phyloP scores from a whole-genome alignment of 1,139 yeast genomes.

The Eremothecium sinecaudum region DNA sequence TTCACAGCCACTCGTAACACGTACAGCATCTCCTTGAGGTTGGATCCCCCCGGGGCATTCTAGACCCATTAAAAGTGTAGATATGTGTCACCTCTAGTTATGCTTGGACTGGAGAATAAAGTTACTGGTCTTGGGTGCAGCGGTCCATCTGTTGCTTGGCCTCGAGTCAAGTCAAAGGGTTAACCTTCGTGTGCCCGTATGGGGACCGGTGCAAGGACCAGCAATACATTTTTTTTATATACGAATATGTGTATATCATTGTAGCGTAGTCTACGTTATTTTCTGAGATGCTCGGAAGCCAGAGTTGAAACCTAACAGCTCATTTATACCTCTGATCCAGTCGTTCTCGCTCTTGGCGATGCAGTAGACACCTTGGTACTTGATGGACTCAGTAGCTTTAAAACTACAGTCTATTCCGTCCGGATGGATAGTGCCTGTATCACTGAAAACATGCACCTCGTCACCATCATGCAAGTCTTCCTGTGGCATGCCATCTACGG shows the following conservation, averaged over 20 bases:
- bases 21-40: conserved; percentile 64
- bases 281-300: conserved; percentile 42
- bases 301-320: conserved; percentile 78
- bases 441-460: conserved; percentile 60
- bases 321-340: conserved; percentile 86
- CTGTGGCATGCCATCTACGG: conserved; percentile 75
- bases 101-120: conserved; percentile 59
- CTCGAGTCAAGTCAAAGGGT: conserved; percentile 48
- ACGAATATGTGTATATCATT: background rate
- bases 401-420: conserved; percentile 32
- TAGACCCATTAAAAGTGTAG: conserved; percentile 69
- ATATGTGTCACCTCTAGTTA: conserved; percentile 37
- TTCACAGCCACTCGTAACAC: conserved; percentile 57
- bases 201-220: conserved; percentile 74
- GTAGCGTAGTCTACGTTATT: background rate
- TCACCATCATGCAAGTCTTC: conserved; percentile 64
- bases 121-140: conserved; percentile 75
- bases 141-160: conserved; percentile 46
- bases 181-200: conserved; percentile 80
- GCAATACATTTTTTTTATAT: conserved; percentile 42
- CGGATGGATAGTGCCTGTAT: conserved; percentile 45
- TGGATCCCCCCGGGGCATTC: conserved; percentile 60
- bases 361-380: conserved; percentile 72
- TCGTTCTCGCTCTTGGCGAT: conserved; percentile 74
- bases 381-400: conserved; percentile 11